Percentiles rank a stretch among this genome's conserved stretches.
Conservation (phyloP, 1,139 yeast genomes). For the Debaryomyces fabryi region DNA sequence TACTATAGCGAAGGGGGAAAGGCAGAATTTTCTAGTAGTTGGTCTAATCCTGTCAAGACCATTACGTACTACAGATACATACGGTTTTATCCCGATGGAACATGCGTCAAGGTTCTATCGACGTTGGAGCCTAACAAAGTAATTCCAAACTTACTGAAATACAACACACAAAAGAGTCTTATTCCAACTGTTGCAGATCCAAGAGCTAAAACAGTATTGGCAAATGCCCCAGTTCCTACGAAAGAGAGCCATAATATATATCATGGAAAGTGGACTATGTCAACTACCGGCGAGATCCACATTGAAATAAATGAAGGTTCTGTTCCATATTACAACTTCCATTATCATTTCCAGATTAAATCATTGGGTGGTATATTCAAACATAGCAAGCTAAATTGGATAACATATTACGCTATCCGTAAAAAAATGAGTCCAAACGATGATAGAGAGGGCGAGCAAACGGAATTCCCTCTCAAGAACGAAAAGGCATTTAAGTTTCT, state of each 20-base stretch:
- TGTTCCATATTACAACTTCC: constrained; percentile 62
- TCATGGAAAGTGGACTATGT: constrained; percentile 57
- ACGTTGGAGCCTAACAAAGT: constrained; percentile 66
- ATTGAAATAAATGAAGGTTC: constrained; percentile 61
- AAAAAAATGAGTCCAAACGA: constrained; percentile 38
- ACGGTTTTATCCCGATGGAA: constrained; percentile 80
- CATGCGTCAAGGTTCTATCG: constrained; percentile 65
- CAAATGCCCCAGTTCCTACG: constrained; percentile 14
- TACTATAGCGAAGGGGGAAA: constrained; percentile 81
- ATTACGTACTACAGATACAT: constrained; percentile 87
- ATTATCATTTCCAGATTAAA: constrained; percentile 60
- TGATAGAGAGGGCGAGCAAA: constrained; percentile 52
- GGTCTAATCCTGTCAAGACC: constrained; percentile 77
- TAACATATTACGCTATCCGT: constrained; percentile 57
- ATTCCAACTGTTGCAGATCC: constrained; percentile 19
- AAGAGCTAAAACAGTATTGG: constrained; percentile 12
- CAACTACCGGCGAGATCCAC: constrained; percentile 52
- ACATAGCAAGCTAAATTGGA: constrained; percentile 73
- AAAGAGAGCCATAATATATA: constrained; percentile 43
- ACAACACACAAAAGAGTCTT: constrained; percentile 22
- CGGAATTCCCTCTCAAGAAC: constrained; percentile 60
- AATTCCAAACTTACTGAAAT: constrained; percentile 53
- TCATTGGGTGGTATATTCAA: constrained; percentile 55
- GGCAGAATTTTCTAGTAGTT: constrained; percentile 63
- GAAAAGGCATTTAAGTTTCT: constrained; percentile 79